phyloP scores from a whole-genome alignment of 495 filamentous ascomycete genomes.

The Collariella sp. region DNA sequence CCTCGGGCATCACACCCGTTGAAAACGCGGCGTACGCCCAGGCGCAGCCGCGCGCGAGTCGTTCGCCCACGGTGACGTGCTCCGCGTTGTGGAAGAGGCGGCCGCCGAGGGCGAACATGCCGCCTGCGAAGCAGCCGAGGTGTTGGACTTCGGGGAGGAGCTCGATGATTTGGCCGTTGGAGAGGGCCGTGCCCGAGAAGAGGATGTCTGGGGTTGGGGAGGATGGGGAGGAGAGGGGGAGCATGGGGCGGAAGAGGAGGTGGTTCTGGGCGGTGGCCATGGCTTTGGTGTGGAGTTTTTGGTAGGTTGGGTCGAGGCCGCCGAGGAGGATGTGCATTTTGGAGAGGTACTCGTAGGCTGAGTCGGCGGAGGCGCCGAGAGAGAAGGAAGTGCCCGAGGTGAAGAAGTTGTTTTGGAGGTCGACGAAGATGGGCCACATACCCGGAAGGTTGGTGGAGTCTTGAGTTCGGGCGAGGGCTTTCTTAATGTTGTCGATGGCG shows the following conservation, averaged over 20 bases:
- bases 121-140: conserved; percentile 71
- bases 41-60: conserved; percentile 85
- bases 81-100: conserved; percentile 59
- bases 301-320: conserved; percentile 32
- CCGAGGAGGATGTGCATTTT: conserved; percentile 49
- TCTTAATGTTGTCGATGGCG: conserved; percentile 68
- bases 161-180: conserved; percentile 16
- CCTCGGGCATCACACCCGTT: conserved; percentile 85
- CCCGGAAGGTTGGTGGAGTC: conserved; percentile 61
- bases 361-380: conserved; percentile 67
- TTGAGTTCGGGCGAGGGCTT: conserved; percentile 63
- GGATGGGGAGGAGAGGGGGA: conserved; percentile 35
- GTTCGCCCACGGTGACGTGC: conserved; percentile 67
- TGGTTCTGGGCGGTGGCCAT: conserved; percentile 55
- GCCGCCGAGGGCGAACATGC: conserved; percentile 84
- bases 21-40: conserved; percentile 77
- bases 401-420: conserved; percentile 34
- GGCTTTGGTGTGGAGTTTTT: conserved; percentile 42
- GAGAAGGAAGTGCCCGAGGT: conserved; percentile 43
- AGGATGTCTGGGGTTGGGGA: conserved; percentile 51
- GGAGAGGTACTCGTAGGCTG: conserved; percentile 82
- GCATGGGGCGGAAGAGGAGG: conserved; percentile 59
- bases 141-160: conserved; percentile 39
- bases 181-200: conserved; percentile 43
- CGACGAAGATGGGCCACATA: conserved; percentile 70